Percentiles rank a stretch among this genome's conserved stretches.
phyloP scores from a whole-genome alignment of 345 rosid species.

The Eucalyptus pauciflora region DNA sequence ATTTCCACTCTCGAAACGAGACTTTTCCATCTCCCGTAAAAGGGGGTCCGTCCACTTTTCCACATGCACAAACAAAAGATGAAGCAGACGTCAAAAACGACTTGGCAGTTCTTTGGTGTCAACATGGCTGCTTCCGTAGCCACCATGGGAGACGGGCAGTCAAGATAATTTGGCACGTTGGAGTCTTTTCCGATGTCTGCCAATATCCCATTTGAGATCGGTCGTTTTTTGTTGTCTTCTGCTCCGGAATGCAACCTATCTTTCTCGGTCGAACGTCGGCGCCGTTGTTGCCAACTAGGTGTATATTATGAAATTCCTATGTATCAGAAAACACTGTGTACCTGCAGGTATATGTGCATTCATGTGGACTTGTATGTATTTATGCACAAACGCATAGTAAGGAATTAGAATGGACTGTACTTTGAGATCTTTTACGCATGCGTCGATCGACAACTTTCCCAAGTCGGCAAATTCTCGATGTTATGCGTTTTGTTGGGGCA shows the following conservation, averaged over 20 bases:
- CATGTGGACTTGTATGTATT: background rate
- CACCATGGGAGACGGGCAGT: background rate
- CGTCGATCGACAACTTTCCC: background rate
- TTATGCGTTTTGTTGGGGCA: background rate
- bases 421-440: background rate
- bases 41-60: background rate
- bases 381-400: background rate
- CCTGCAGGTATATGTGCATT: background rate
- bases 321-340: background rate
- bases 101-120: background rate
- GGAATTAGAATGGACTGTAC: background rate
- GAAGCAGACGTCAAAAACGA: background rate
- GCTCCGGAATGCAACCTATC: background rate
- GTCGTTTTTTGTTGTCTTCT: background rate
- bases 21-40: background rate
- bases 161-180: background rate
- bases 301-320: background rate
- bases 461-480: background rate
- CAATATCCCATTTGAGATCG: background rate
- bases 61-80: background rate
- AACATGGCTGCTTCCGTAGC: background rate
- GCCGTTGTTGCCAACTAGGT: background rate
- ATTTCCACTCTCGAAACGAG: background rate
- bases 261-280: background rate
- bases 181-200: background rate